These are phyloP conservation scores for Pleurotus sapidus DNA, from an alignment of 768 basidiomycete genomes.

Conservation along the genomic window DNA sequence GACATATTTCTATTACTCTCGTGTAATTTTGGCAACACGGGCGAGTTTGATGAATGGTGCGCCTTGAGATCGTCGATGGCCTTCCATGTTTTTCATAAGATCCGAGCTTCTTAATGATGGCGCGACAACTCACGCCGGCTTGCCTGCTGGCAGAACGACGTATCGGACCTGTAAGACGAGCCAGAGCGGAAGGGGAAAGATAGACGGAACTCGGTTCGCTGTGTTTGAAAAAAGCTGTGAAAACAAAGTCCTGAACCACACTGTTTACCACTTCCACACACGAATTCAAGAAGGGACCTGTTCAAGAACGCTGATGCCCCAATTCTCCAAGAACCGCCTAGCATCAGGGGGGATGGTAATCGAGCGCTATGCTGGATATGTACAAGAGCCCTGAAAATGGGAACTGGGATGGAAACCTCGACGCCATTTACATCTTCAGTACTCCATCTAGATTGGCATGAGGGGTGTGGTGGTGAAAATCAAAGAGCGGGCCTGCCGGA, in stretches of 20 bases:
- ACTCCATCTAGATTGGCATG: conserved; percentile 4
- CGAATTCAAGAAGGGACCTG: background rate
- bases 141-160: background rate
- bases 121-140: background rate
- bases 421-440: background rate
- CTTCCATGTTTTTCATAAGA: background rate
- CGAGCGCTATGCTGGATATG: background rate
- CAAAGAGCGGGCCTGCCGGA: background rate
- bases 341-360: background rate
- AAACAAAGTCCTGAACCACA: background rate
- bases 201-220: background rate
- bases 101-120: background rate
- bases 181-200: background rate
- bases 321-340: background rate
- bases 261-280: background rate
- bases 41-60: background rate
- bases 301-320: too few relatives aligned
- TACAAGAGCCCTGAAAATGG: background rate
- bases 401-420: conserved; percentile 4
- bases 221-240: background rate
- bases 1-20: background rate
- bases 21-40: background rate
- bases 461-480: background rate
- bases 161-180: background rate
- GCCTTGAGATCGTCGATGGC: background rate